Evolutionary conservation across 2,329 filamentous ascomycete genomes (phyloP).

Genomic region (Rasamsonia emersonii): DNA sequence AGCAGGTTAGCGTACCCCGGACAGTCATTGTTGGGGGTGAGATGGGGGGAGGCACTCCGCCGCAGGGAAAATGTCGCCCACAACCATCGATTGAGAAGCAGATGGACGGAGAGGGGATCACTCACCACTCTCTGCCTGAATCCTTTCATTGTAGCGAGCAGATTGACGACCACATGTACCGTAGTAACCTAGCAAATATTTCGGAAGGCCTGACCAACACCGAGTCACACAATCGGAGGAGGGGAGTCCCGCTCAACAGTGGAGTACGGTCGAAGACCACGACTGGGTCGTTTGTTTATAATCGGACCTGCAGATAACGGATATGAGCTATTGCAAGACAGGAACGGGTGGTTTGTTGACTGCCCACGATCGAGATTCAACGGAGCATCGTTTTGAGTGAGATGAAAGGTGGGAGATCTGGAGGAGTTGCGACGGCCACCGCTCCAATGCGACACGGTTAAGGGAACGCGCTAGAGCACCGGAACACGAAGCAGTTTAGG

Average conservation of each 20-base stretch:
- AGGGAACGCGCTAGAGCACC: too few species aligned
- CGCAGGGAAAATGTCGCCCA: constrained; percentile 1
- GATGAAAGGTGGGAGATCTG: too few species aligned
- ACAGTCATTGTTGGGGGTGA: constrained; percentile 9
- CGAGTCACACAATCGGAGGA: constrained; percentile 27
- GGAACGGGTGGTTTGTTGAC: too few species aligned
- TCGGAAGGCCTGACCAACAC: constrained; percentile 27
- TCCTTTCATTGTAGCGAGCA: constrained; percentile 71
- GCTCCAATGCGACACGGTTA: too few species aligned
- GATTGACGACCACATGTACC: constrained; percentile 28
- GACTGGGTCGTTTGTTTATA: constrained; percentile 20
- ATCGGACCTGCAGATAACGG: constrained; percentile 19
- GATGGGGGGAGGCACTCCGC: not conserved
- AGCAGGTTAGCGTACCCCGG: constrained; percentile 36
- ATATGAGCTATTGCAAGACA: constrained; percentile 24
- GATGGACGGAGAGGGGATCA: constrained; percentile 19
- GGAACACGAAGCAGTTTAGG: too few species aligned
- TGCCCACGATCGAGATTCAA: too few species aligned
- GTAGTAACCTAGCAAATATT: constrained; percentile 15
- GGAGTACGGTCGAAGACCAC: constrained; percentile 12
- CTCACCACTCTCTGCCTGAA: constrained; percentile 96
- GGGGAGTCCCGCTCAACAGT: constrained; percentile 9
- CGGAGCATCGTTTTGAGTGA: too few species aligned
- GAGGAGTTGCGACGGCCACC: too few species aligned
- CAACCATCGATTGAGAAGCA: constrained; percentile 9